These are phyloP conservation scores for Cardamine resedifolia DNA, from an alignment of 345 rosid species.

Conservation along the genomic window DNA sequence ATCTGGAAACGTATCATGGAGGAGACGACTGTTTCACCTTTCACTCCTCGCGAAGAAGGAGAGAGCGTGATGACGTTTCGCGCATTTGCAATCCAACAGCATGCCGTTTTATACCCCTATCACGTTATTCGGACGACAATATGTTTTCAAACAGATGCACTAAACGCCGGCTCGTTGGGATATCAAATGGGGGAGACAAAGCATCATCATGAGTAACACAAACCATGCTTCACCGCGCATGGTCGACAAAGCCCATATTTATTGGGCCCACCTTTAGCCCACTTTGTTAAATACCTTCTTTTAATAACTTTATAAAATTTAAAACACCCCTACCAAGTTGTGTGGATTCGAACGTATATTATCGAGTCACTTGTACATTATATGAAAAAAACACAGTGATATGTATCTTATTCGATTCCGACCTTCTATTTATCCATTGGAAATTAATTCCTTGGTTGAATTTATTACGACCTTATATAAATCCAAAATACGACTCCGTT, in stretches of 20 bases:
- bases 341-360: neutral
- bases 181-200: slow-evolving; percentile 16
- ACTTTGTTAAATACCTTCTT: neutral
- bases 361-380: neutral
- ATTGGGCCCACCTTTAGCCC: slow-evolving; percentile 33
- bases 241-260: slow-evolving; percentile 33
- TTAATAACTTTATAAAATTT: neutral
- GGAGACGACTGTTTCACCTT: neutral
- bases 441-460: neutral
- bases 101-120: slow-evolving; percentile 4
- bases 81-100: neutral
- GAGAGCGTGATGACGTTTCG: slow-evolving; percentile 1
- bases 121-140: neutral
- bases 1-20: neutral
- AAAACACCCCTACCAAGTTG: neutral
- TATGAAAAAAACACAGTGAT: neutral
- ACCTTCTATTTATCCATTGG: slow-evolving; percentile 2
- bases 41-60: too few species aligned
- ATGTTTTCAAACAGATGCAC: slow-evolving; percentile 5
- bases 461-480: slow-evolving; percentile 21
- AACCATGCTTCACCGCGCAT: slow-evolving; percentile 36
- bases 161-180: slow-evolving; percentile 16
- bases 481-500: slow-evolving; percentile 13
- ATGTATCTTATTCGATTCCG: slow-evolving; percentile 19
- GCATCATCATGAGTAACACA: slow-evolving; percentile 15